A percentile compares a stretch with the other conserved stretches of the same genome.
Evolutionary conservation across 345 rosid genomes (phyloP).

Genomic region (Camelina sativa): DNA sequence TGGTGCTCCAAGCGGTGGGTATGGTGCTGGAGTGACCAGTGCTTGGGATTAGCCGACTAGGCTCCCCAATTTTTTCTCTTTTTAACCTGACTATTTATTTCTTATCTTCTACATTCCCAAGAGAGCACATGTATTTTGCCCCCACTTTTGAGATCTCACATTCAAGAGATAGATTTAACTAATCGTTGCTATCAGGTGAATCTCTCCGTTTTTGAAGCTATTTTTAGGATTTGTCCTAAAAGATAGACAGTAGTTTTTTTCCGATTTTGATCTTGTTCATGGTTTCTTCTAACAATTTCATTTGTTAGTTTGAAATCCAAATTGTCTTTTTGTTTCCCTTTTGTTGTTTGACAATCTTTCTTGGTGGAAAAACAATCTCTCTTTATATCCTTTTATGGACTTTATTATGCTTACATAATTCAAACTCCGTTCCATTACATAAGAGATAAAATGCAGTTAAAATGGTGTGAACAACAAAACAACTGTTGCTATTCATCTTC

Average conservation of each 20-base stretch:
- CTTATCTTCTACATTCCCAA: conserved; percentile 35
- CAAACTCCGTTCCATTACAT: conserved; percentile 1
- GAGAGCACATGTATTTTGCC: conserved; percentile 40
- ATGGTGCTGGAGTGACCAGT: conserved; percentile 63
- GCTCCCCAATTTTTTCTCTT: conserved; percentile 35
- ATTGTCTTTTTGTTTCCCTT: conserved; percentile 14
- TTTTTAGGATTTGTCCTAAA: conserved; percentile 44
- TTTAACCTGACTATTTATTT: conserved; percentile 34
- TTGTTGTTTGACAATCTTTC: conserved; percentile 35
- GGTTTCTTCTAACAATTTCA: conserved; percentile 43
- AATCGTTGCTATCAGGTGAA: conserved; percentile 39
- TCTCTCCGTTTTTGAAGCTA: conserved; percentile 34
- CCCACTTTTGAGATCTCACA: conserved; percentile 35
- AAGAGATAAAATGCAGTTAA: not conserved
- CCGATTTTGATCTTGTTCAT: conserved; percentile 43
- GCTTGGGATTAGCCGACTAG: conserved; percentile 75
- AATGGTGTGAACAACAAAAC: not conserved
- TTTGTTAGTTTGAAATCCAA: conserved; percentile 40
- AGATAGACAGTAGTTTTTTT: conserved; percentile 39
- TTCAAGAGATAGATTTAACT: conserved; percentile 38
- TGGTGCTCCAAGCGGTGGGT: conserved; percentile 45
- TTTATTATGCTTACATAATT: conserved; percentile 12
- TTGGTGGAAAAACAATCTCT: conserved; percentile 41
- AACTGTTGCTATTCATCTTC: conserved; percentile 34
- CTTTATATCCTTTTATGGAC: conserved; percentile 13